A percentile compares a stretch with the other conserved stretches of the same genome.
These are phyloP conservation scores for Acanthamoeba rhysodes DNA, from an alignment of 208 protist genomes.

Conservation along the genomic window DNA sequence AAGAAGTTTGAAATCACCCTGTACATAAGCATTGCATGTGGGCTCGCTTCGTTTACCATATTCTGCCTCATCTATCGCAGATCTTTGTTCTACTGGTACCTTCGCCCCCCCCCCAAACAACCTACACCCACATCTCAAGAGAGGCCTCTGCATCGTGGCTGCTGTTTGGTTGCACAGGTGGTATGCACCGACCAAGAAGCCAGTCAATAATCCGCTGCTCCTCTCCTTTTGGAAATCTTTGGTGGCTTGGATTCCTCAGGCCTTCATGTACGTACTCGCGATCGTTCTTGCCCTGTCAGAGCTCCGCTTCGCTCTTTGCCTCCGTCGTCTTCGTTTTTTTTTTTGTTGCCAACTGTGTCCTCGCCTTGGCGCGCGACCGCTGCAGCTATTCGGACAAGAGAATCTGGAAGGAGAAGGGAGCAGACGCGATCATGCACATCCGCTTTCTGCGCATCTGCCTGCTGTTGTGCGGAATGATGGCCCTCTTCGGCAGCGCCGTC, in stretches of 20 bases:
- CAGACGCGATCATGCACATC: conserved; percentile 66
- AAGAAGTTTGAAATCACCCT: conserved; percentile 42
- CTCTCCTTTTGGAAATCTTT: conserved; percentile 63
- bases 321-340: not conserved
- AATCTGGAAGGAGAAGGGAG: conserved; percentile 57
- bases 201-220: conserved; percentile 33
- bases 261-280: not conserved
- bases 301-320: not conserved
- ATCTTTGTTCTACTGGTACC: conserved; percentile 41
- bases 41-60: not conserved
- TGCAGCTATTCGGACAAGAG: conserved; percentile 54
- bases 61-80: conserved; percentile 44
- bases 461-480: conserved; percentile 51
- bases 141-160: too few species aligned
- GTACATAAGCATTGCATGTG: conserved; percentile 30
- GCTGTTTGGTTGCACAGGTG: not conserved
- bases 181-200: conserved; percentile 47
- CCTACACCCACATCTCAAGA: not conserved
- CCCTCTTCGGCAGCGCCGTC: conserved; percentile 33
- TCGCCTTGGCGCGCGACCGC: not conserved
- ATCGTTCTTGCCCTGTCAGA: not conserved
- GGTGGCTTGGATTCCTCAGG: conserved; percentile 23
- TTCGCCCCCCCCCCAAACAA: not conserved
- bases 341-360: not conserved
- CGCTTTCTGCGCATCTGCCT: conserved; percentile 49